Percentiles rank a stretch among this genome's conserved stretches.
Conservation (phyloP, 306 rosid genomes). For the Corylus avellana region DNA sequence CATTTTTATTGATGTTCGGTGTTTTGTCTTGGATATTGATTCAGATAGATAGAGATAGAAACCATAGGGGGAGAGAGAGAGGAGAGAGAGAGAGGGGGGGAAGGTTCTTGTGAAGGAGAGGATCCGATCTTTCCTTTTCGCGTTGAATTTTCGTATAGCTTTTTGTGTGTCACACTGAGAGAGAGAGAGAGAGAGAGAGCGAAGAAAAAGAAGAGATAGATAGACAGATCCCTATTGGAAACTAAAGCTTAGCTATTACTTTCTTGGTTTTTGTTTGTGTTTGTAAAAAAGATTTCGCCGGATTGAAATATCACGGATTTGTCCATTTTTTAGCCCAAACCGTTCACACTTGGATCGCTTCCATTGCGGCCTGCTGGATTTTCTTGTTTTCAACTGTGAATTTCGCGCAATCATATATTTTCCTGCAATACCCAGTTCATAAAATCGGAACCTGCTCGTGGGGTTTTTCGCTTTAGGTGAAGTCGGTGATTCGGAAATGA, state of each 20-base stretch:
- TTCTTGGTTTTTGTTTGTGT: constrained; percentile 48
- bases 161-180: constrained; percentile 28
- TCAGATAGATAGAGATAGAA: constrained; percentile 27
- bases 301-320: constrained; percentile 47
- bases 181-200: constrained; percentile 9
- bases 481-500: constrained; percentile 54
- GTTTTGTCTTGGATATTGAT: background rate
- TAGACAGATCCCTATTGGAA: constrained; percentile 34
- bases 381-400: constrained; percentile 11
- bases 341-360: constrained; percentile 28
- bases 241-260: constrained; percentile 34
- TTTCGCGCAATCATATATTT: constrained; percentile 28
- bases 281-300: constrained; percentile 42
- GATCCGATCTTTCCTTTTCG: constrained; percentile 64
- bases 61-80: constrained; percentile 14
- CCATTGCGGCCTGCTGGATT: constrained; percentile 10
- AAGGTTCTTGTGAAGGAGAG: constrained; percentile 48
- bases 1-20: background rate
- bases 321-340: constrained; percentile 63
- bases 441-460: background rate
- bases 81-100: constrained; percentile 3
- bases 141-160: constrained; percentile 56
- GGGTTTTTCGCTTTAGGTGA: background rate
- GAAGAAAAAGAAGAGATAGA: background rate
- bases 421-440: constrained; percentile 29